Conservation (phyloP, 2,329 filamentous ascomycete species). For the Alternaria incomplexa region DNA sequence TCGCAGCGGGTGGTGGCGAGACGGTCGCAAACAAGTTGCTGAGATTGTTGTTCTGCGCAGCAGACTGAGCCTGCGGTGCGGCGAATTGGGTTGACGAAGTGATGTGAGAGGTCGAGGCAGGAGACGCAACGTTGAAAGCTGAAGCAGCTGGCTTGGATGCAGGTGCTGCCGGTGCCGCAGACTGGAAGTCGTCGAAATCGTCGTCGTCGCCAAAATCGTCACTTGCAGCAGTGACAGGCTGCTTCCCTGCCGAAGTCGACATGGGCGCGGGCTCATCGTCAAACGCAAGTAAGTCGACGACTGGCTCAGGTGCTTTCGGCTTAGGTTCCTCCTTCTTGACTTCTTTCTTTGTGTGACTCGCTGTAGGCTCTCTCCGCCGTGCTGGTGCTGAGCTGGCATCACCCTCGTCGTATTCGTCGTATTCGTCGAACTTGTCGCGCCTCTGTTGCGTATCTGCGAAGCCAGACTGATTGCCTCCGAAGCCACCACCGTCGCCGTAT, state of each 20-base stretch:
- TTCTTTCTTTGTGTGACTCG: slow-evolving; percentile 46
- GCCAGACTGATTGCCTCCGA: slow-evolving; percentile 73
- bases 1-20: slow-evolving; percentile 68
- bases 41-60: slow-evolving; percentile 78
- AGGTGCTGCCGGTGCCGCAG: slow-evolving; percentile 64
- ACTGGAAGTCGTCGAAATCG: slow-evolving; percentile 98
- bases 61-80: slow-evolving; percentile 84
- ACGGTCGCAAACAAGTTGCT: slow-evolving; percentile 83
- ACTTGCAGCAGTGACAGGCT: slow-evolving; percentile 48
- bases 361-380: slow-evolving; percentile 57
- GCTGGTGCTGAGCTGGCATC: slow-evolving; percentile 57
- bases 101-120: slow-evolving; percentile 53
- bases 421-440: slow-evolving; percentile 88
- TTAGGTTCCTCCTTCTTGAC: slow-evolving; percentile 75
- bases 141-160: slow-evolving; percentile 50
- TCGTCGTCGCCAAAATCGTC: slow-evolving; percentile 70
- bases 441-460: slow-evolving; percentile 70
- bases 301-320: slow-evolving; percentile 74
- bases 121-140: slow-evolving; percentile 52
- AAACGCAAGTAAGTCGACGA: slow-evolving; percentile 91
- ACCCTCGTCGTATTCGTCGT: slow-evolving; percentile 92
- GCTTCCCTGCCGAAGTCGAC: slow-evolving; percentile 53
- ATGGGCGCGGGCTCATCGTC: slow-evolving; percentile 72
- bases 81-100: slow-evolving; percentile 73
- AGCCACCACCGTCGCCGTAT: slow-evolving; percentile 95